Evolutionary conservation across 768 basidiomycete species (phyloP), one percentile per base, ranked within the genome.

Genomic region (Dioszegia crocea): DNA sequence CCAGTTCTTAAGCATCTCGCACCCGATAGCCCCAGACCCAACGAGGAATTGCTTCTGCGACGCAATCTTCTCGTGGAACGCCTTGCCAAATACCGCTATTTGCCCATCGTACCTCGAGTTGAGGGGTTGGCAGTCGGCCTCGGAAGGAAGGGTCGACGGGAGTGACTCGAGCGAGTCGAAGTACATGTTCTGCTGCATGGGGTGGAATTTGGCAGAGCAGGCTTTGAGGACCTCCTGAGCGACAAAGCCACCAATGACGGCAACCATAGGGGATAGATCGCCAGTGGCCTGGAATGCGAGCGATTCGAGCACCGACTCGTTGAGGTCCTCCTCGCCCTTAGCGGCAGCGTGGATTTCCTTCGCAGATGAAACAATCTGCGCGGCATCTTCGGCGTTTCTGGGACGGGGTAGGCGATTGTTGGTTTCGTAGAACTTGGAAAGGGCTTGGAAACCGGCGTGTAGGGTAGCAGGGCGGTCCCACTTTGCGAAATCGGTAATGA

Each of bases 1-100:
- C 96, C 96, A 99, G 78, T 98, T 99, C 82, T 99, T 99, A 70
- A 99, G 80, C 96, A 98, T 98, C 80, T 99, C 96, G 74, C 96
- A 99, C 19, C 96, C 96, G 75, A 99, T 98, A 33, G 96, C 96
- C 44, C 96, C 96, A n/a, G 94, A 86, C 9, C 96, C 96, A 56
- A 99, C 96, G 44, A 99, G 83, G 84, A 99, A 99, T 71, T 98
- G 89, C 26, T 88, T 84, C 74, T 91, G 85, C 73, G 88, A 87
- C 40, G 84, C 83, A 61, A 99, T 86, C 81, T 89, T 96, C 39
- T 87, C 82, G 66, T 99, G 96, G 85, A 98, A 98, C 1, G 79
- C 72, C 76, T 85, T 88, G 5, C 96, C 96, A 71, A 99, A 97
- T 10, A 99, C 92, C 36, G 91, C 93, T 69, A 98, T 86, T 78